These are phyloP conservation scores for Aspergillus fumigatus DNA, from an alignment of 2,329 filamentous ascomycete species.

Conservation along the genomic window DNA sequence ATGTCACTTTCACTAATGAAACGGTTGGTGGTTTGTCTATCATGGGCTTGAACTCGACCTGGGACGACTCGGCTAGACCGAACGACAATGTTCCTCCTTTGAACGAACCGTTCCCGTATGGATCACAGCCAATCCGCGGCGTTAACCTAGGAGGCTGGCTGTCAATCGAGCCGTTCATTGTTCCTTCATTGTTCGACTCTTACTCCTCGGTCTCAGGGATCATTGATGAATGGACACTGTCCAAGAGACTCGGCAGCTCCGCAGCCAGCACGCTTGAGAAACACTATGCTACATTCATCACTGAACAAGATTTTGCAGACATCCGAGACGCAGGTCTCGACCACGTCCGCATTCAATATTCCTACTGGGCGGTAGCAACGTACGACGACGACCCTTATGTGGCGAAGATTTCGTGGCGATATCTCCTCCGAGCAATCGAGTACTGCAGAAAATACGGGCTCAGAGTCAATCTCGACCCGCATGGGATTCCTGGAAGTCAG, in stretches of 20 bases:
- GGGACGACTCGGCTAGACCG: slow-evolving; percentile 75
- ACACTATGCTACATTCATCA: slow-evolving; percentile 88
- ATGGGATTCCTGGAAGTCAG: slow-evolving; percentile 86
- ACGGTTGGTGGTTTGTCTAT: slow-evolving; percentile 82
- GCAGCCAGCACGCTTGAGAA: slow-evolving; percentile 71
- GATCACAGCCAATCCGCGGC: slow-evolving; percentile 73
- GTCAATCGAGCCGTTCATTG: slow-evolving; percentile 90
- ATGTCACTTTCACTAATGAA: slow-evolving; percentile 83
- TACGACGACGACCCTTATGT: slow-evolving; percentile 88
- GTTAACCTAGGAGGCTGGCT: slow-evolving; percentile 96
- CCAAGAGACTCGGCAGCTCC: slow-evolving; percentile 61
- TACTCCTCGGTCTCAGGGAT: slow-evolving; percentile 60
- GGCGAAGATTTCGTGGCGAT: slow-evolving; percentile 82
- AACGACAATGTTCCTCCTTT: slow-evolving; percentile 78
- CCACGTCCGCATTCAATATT: slow-evolving; percentile 92
- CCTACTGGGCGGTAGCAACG: slow-evolving; percentile 87
- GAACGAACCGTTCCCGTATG: slow-evolving; percentile 73
- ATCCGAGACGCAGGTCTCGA: slow-evolving; percentile 87
- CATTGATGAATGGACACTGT: slow-evolving; percentile 84
- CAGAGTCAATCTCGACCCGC: slow-evolving; percentile 86
- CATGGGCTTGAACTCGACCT: slow-evolving; percentile 80
- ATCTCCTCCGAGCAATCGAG: slow-evolving; percentile 86
- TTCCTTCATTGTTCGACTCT: slow-evolving; percentile 77
- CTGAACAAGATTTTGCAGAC: slow-evolving; percentile 74
- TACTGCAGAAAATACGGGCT: slow-evolving; percentile 90